Evolutionary conservation across 2,329 filamentous ascomycete species (phyloP), one percentile per base, ranked within the genome.

Genomic region (Arthrocladium fulminans): DNA sequence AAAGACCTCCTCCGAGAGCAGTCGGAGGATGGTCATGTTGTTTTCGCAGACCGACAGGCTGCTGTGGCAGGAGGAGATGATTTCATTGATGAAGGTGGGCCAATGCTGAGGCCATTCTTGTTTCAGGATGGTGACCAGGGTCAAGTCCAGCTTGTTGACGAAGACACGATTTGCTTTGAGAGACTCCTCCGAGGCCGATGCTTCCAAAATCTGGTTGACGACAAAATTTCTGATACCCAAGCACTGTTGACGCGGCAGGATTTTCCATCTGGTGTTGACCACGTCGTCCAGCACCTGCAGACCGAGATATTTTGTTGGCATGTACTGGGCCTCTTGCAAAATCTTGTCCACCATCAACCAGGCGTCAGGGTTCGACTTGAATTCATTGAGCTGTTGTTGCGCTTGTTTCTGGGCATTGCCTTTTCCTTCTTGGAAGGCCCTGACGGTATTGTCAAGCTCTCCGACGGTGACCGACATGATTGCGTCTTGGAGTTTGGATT

Each of bases 61-160:
- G 58, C 87, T 90, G 66, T 94, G 89, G 70, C 89, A 97, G 48
- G 92, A 90, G 19, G 88, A 85, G 60, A 98, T 88, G 68, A 98
- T 98, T 73, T 98, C 92, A 74, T 97, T 97, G 77, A 98, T 97
- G 70, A 98, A 98, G 17, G 88, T 95, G 9, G 94, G 92, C 92
- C 94, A 98, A 75, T 98, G 94, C 71, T 97, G 90, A 49, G 92
- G 92, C 92, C 92, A 98, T 70, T 98, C 92, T 71, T 98, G 92
- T 76, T 98, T 98, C 63, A 98, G 75, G 55, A 98, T 90, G 50
- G 89, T 96, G 60, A 98, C 88, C 55, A 98, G 84, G 50, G 97
- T 90, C 61, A 98, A 79, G 64, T 98, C 98, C 54, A 98, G 82
- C 75, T 98, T 98, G 78, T 97, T 97, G 63, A 98, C 75, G 51